These are phyloP conservation scores for Ceratocystis variospora DNA, from an alignment of 2,329 filamentous ascomycete genomes.

Conservation along the genomic window DNA sequence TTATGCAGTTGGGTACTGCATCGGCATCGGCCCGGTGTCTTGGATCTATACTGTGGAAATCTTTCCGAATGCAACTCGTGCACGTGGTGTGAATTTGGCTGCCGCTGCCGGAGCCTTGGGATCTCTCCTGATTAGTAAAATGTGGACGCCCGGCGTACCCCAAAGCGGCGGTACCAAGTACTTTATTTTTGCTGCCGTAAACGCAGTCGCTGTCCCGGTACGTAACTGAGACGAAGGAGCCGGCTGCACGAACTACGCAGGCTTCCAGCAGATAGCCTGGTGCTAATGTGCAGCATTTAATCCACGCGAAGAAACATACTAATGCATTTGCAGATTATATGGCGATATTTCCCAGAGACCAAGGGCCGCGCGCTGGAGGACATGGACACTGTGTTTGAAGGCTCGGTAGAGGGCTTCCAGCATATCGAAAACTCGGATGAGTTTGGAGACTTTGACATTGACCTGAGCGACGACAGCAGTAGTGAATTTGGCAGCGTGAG, in stretches of 20 bases:
- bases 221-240: slow-evolving; percentile 15
- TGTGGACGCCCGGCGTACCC: slow-evolving; percentile 29
- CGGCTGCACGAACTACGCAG: background rate
- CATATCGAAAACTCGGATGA: background rate
- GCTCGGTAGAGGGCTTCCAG: background rate
- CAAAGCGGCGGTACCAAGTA: slow-evolving; percentile 38
- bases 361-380: slow-evolving; percentile 32
- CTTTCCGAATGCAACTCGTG: slow-evolving; percentile 43
- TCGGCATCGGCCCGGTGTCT: slow-evolving; percentile 42
- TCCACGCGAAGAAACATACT: background rate
- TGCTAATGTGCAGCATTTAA: background rate
- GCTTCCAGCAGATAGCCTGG: background rate
- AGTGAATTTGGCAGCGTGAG: background rate
- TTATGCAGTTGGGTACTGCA: slow-evolving; percentile 43
- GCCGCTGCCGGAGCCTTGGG: slow-evolving; percentile 42
- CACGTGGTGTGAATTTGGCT: slow-evolving; percentile 41
- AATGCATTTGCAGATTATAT: slow-evolving; percentile 27
- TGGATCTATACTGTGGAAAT: slow-evolving; percentile 51
- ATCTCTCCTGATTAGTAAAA: slow-evolving; percentile 39
- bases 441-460: background rate
- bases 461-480: background rate
- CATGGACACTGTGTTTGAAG: slow-evolving; percentile 32
- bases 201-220: slow-evolving; percentile 35
- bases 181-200: slow-evolving; percentile 44
- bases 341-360: slow-evolving; percentile 33